Evolutionary conservation across 768 basidiomycete genomes (phyloP).

Genomic region (Gymnopilus junonius): DNA sequence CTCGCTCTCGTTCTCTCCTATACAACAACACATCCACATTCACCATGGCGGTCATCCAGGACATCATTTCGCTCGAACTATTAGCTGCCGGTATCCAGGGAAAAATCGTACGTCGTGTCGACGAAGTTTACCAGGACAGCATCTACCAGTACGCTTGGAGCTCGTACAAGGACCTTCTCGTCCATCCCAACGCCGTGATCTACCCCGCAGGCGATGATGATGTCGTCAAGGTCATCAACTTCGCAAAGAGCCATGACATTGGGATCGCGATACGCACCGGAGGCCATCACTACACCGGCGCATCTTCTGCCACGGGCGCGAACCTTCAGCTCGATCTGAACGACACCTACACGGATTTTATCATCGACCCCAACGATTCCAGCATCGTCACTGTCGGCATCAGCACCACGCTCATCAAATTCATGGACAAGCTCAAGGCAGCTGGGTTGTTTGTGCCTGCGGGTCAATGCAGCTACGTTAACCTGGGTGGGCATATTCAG

Average conservation of each 20-base stretch:
- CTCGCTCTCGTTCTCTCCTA: neutral
- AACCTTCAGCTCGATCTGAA: neutral
- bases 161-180: neutral
- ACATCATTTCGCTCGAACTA: neutral
- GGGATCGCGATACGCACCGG: neutral
- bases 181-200: neutral
- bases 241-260: neutral
- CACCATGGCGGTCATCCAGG: no score
- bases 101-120: neutral
- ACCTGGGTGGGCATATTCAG: neutral
- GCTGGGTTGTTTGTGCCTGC: neutral
- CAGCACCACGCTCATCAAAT: neutral
- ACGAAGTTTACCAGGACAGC: neutral
- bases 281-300: neutral
- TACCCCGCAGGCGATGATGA: neutral
- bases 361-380: neutral
- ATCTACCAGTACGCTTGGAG: neutral
- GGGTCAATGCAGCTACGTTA: neutral
- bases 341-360: neutral
- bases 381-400: neutral
- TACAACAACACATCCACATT: neutral
- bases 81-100: neutral
- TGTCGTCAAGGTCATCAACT: neutral
- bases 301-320: neutral
- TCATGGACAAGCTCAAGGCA: neutral